Evolutionary conservation across 1,139 yeast species (phyloP).

Genomic region (Suhomyces wounanorum): DNA sequence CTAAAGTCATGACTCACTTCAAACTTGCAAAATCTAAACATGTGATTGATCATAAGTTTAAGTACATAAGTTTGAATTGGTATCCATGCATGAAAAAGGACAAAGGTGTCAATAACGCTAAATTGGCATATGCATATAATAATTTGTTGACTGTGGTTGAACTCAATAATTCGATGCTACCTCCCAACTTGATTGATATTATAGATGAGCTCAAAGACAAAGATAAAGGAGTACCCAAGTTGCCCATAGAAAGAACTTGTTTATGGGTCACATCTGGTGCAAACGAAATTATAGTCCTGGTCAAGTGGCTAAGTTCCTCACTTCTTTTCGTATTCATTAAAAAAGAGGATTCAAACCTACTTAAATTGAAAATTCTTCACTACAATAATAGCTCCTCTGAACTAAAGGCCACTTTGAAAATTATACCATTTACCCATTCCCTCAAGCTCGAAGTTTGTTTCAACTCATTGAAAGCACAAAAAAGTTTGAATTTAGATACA

Average conservation of each 20-base stretch:
- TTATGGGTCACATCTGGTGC: slow-evolving; percentile 39
- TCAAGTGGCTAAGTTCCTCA: slow-evolving; percentile 63
- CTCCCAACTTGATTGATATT: slow-evolving; percentile 29
- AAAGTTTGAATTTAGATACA: background rate
- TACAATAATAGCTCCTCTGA: slow-evolving; percentile 1
- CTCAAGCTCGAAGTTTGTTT: slow-evolving; percentile 1
- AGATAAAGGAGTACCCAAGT: slow-evolving; percentile 37
- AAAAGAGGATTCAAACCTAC: background rate
- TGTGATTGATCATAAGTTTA: slow-evolving; percentile 7
- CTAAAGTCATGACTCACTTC: slow-evolving; percentile 51
- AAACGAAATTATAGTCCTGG: slow-evolving; percentile 47
- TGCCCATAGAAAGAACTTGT: slow-evolving; percentile 48
- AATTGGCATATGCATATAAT: slow-evolving; percentile 69
- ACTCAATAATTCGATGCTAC: slow-evolving; percentile 37
- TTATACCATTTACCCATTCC: slow-evolving; percentile 4
- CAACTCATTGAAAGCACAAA: background rate
- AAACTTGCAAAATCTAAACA: slow-evolving; percentile 50
- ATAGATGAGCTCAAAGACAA: slow-evolving; percentile 42
- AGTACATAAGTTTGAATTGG: slow-evolving; percentile 54
- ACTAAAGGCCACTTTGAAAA: background rate
- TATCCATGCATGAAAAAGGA: slow-evolving; percentile 40
- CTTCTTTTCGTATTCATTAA: slow-evolving; percentile 43
- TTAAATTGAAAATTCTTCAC: slow-evolving; percentile 9
- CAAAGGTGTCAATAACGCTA: slow-evolving; percentile 36
- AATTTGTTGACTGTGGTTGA: slow-evolving; percentile 59